These are phyloP conservation scores for Lentinula aciculospora DNA, from an alignment of 768 basidiomycete species.

Conservation along the genomic window DNA sequence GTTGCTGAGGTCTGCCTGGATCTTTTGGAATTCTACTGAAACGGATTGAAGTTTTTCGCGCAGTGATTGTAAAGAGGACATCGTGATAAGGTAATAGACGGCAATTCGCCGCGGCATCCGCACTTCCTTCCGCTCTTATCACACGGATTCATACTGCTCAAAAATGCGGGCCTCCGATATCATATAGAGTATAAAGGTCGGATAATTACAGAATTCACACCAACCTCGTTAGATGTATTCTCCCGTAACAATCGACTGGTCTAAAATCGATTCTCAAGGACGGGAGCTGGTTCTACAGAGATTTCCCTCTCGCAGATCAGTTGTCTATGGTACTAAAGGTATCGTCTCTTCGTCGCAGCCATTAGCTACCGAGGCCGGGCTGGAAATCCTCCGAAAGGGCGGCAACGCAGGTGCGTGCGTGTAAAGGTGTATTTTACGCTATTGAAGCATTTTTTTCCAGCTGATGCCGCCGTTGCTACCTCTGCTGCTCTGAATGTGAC, in stretches of 20 bases:
- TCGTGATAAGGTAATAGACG: not conserved
- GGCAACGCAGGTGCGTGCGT: slow-evolving; percentile 81
- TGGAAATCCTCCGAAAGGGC: slow-evolving; percentile 87
- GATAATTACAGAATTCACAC: not conserved
- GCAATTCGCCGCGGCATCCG: not conserved
- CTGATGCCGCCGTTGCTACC: slow-evolving; percentile 91
- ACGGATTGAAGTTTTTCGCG: slow-evolving; percentile 59
- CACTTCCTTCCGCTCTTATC: not conserved
- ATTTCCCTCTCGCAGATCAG: slow-evolving; percentile 82
- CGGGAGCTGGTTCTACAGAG: slow-evolving; percentile 59
- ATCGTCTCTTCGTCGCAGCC: slow-evolving; percentile 89
- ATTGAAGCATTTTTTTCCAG: slow-evolving; percentile 29
- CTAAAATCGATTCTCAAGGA: slow-evolving; percentile 63
- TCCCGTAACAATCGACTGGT: slow-evolving; percentile 38
- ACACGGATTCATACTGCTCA: not conserved
- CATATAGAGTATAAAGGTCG: not conserved
- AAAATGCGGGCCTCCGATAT: not conserved
- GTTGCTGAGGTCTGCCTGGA: slow-evolving; percentile 68
- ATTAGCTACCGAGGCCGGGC: slow-evolving; percentile 83
- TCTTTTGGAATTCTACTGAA: slow-evolving; percentile 73
- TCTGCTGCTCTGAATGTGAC: slow-evolving; percentile 92
- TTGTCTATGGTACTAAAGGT: slow-evolving; percentile 83
- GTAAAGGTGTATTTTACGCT: not conserved
- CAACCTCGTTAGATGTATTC: slow-evolving; percentile 22
- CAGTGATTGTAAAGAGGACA: slow-evolving; percentile 29